phyloP scores from a whole-genome alignment of 257 asterid species.

The Fraxinus quadrangulata region DNA sequence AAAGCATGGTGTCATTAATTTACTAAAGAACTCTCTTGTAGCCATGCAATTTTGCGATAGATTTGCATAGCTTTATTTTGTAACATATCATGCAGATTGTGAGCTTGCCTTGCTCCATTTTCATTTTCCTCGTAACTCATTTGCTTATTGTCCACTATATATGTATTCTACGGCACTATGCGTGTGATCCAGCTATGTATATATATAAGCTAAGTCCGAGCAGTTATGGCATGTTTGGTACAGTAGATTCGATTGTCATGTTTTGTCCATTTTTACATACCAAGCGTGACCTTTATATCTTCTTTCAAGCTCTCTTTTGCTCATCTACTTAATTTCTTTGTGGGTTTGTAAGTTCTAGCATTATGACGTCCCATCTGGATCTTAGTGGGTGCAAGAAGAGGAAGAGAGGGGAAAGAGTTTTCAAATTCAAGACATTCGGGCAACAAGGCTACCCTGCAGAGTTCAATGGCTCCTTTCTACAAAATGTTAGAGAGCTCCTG shows the following conservation, averaged over 20 bases:
- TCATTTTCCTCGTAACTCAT: slow-evolving; percentile 4
- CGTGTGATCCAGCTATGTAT: slow-evolving; percentile 50
- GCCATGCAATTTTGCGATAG: slow-evolving; percentile 46
- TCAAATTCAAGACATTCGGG: slow-evolving; percentile 77
- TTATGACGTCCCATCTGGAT: slow-evolving; percentile 63
- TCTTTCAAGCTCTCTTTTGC: background rate
- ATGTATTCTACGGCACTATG: slow-evolving; percentile 57
- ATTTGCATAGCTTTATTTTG: slow-evolving; percentile 36
- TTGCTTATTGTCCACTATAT: slow-evolving; percentile 1
- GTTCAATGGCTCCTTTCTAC: slow-evolving; percentile 63
- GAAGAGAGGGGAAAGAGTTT: slow-evolving; percentile 75
- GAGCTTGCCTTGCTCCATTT: slow-evolving; percentile 33
- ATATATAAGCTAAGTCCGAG: slow-evolving; percentile 5
- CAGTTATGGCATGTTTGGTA: slow-evolving; percentile 7
- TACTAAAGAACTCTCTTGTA: slow-evolving; percentile 32
- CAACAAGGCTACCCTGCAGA: slow-evolving; percentile 75
- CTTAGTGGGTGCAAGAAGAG: slow-evolving; percentile 66
- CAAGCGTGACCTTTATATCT: slow-evolving; percentile 27
- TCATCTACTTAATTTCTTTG: slow-evolving; percentile 1
- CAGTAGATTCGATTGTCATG: background rate
- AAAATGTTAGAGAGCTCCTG: slow-evolving; percentile 66
- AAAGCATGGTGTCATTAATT: slow-evolving; percentile 58
- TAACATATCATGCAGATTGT: slow-evolving; percentile 59
- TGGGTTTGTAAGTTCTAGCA: background rate
- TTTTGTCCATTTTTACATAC: background rate